phyloP scores from a whole-genome alignment of 495 filamentous ascomycete genomes.

The Penicillium turbatum region DNA sequence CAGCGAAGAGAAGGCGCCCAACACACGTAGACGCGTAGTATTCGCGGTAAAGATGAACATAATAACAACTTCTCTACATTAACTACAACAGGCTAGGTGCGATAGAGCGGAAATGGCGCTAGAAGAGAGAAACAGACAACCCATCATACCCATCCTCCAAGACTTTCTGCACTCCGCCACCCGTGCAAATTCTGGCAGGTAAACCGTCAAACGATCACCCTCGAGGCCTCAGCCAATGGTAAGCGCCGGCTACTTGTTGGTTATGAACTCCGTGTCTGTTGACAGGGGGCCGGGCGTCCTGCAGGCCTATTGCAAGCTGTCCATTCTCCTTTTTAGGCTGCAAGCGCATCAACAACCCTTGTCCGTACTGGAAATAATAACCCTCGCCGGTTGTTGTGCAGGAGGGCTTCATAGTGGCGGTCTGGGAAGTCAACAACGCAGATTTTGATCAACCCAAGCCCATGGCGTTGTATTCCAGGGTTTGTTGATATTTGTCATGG shows the following conservation, averaged over 20 bases:
- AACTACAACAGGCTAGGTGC: background rate
- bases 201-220: background rate
- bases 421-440: background rate
- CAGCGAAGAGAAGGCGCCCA: too few relatives aligned
- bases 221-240: background rate
- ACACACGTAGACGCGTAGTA: background rate
- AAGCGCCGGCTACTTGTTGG: background rate
- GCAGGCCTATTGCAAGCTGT: background rate
- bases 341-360: background rate
- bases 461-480: background rate
- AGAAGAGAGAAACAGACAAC: background rate
- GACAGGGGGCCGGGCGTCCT: background rate
- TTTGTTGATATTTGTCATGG: background rate
- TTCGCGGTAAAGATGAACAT: background rate
- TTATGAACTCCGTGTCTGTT: background rate
- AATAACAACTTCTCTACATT: background rate
- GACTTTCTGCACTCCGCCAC: background rate
- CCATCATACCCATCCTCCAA: background rate
- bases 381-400: background rate
- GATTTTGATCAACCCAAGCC: background rate
- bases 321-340: background rate
- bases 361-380: background rate
- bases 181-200: background rate
- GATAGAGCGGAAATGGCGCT: background rate
- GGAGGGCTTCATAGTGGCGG: background rate